Conservation (phyloP, 805 yeast genomes). For the Lachancea sp. region DNA sequence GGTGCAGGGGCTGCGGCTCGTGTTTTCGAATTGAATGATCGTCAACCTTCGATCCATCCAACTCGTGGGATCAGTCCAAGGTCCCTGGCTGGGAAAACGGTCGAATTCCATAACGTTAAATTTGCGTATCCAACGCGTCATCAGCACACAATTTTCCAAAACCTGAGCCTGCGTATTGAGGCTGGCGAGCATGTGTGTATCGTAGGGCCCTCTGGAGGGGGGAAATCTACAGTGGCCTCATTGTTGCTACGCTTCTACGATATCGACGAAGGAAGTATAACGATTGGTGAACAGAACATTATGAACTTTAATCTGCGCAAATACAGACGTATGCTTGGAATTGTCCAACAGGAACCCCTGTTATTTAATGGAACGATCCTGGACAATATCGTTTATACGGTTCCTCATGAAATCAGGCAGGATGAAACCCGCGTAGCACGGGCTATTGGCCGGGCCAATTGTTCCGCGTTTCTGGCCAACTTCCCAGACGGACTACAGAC, state of each 20-base stretch:
- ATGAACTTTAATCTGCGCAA: constrained; percentile 61
- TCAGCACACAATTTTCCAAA: constrained; percentile 56
- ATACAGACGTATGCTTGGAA: constrained; percentile 71
- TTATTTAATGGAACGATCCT: constrained; percentile 78
- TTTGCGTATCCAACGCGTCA: constrained; percentile 85
- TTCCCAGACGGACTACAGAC: constrained; percentile 84
- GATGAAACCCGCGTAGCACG: constrained; percentile 51
- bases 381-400: constrained; percentile 78
- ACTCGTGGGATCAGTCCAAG: constrained; percentile 47
- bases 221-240: constrained; percentile 84
- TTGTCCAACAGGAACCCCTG: constrained; percentile 90
- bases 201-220: constrained; percentile 97
- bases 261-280: constrained; percentile 56
- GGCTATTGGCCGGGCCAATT: constrained; percentile 68
- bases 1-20: constrained; percentile 95
- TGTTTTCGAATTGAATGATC: constrained; percentile 77
- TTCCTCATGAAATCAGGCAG: constrained; percentile 42
- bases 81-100: constrained; percentile 31
- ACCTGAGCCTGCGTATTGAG: constrained; percentile 51
- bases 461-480: constrained; percentile 56
- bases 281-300: constrained; percentile 59
- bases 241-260: constrained; percentile 79
- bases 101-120: constrained; percentile 54
- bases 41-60: constrained; percentile 65
- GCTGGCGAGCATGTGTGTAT: constrained; percentile 88